Base-by-base conservation (phyloP, 768 basidiomycete genomes). In the Hericium erinaceus region DNA sequence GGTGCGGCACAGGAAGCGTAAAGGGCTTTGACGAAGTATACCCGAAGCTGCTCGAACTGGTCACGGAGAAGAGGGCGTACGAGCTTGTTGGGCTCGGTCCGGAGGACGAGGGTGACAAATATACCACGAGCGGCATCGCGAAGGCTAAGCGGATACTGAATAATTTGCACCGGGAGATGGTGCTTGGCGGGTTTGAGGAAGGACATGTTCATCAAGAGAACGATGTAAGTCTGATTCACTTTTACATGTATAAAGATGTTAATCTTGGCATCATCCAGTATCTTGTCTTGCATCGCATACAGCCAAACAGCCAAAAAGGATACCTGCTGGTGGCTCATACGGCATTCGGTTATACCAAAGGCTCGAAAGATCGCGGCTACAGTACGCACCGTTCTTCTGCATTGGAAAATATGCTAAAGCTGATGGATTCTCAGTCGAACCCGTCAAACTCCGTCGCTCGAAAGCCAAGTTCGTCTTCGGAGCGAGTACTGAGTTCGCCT, bases 11-110 rank as follows among this genome's bases (percentile, higher is more conserved):
- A 57, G 97, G 94, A 2, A 94, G 91, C 15, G 93, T 94, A 63
- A 97, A 98, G 70, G 97, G 95, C 18, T 97, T 95, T 67, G 97
- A 99, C 65, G 97, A 99, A 64, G 71, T 99, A 20, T 98, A 98
- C 67, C 95, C 95, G 3, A 95, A 93, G 68, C 72, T 95, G n/a
- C 72, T 99, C 39, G 82, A 97, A 67, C 75, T 99, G 52, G 97
- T 98, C 10, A 76, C 74, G 13, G 97, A 99, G 69, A 85, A 81
- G 66, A 77, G 93, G 60, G 69, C 70, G 61, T 99, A 99, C 66
- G 85, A 90, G 62, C 64, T 89, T 13, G 83, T 82, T 0, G 79
- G 77, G 2, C 69, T 84, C 10, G 68, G 69, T 39, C 68, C 69
- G 40, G 60, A 22, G 12, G 33, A 52, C 22, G 57, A 54, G 24